Evolutionary conservation across 768 basidiomycete genomes (phyloP), one percentile per base, ranked within the genome.

Genomic region (Boletus sp.): DNA sequence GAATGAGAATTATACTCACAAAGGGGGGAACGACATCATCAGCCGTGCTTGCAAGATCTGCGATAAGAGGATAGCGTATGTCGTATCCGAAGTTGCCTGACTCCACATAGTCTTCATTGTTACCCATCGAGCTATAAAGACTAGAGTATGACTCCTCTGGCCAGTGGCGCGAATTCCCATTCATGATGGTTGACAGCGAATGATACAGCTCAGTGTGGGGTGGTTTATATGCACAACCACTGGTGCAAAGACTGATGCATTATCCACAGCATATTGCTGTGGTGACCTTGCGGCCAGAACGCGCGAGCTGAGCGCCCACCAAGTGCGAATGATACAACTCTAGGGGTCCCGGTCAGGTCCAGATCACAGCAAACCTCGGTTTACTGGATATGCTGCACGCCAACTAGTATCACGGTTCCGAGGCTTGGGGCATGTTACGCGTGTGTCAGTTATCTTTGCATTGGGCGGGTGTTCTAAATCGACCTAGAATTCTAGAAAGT

Each of bases 221-320:
- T 2, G 11, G 13, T 43, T 61, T 67, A 59, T 67, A 69, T 57
- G 19, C 14, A 5, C 7, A 29, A 23, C 2, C 21, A 33, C 50
- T 46, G 32, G 27, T 23, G 6, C 40, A 47, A 27, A 53, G 1
- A 43, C 33, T 11, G 40, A 34, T 23, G 29, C 11, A 37, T 21
- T 17, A 39, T 51, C 37, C 33, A 69, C 67, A 67, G 66, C 61
- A 68, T 51, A 0, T 57, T 67, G 64, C 65, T 67, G 65, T 67
- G 48, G 55, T 4, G 43, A 37, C 34, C n/a, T n/a, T n/a, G 34
- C 48, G 29, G 46, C 35, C 15, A 25, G 17, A 33, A 54, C 46
- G 39, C 14, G 32, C 25, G 46, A 44, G 23, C 11, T 38, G 17
- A 21, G 45, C 58, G 47, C 52, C 34, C 27, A 25, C 47, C 50